Base-by-base conservation (phyloP, 2,329 filamentous ascomycete species). In the Intubia oerlemansii region DNA sequence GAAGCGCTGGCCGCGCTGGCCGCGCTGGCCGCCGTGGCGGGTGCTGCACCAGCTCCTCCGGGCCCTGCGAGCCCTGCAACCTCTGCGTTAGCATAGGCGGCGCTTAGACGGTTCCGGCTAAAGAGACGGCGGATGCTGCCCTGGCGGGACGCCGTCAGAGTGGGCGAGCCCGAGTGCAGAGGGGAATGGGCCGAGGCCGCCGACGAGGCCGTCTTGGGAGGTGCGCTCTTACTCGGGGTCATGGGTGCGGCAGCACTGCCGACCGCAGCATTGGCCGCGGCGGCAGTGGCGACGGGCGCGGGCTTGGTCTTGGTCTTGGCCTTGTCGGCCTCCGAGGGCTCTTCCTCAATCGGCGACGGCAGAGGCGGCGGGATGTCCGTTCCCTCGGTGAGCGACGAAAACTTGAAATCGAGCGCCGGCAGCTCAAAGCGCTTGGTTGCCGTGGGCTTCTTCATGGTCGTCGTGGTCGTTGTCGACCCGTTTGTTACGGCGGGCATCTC, bases 341-440 rank as follows among this genome's bases (percentile, higher is more conserved):
- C 51, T 43, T 62, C 57, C 38, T 54, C 47, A 30, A 57, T 46
- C 26, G 64, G 64, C 27, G 63, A 68, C 12, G 62, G 62, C 26
- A 51, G 52, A 15, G 65, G 65, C 17, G 65, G 60, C 24, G 65
- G 65, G 38, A 70, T 70, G 41, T 64, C 43, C 43, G 65, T 70
- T 30, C 65, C 65, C 23, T 69, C 64, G 24, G 65, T 69, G 42
- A 70, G 51, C 26, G 57, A 64, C 34, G 57, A 54, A 39, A 68
- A 66, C 38, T 66, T 58, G 49, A 70, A 56, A 36, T 69, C 51
- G 35, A 70, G 54, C 26, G 54, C 57, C 7, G 65, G 65, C 33
- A 70, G 56, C 48, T 68, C 59, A 37, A 70, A 69, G 14, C 44
- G 43, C 34, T 45, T 48, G 27, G 25, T 12, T 12, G 29, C 26